Evolutionary conservation across 257 asterid species (phyloP).

Genomic region (Forsythia viridissima): DNA sequence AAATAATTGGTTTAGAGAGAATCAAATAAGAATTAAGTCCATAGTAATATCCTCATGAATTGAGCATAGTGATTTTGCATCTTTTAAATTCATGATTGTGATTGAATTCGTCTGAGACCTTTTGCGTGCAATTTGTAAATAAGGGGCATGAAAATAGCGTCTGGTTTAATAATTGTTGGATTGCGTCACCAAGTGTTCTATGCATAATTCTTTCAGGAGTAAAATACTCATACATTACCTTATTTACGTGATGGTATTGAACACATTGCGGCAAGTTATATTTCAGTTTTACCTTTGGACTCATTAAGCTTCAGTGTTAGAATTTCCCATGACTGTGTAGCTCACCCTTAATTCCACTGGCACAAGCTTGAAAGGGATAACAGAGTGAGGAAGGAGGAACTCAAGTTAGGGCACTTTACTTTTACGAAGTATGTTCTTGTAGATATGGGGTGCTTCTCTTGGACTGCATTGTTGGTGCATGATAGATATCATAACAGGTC

Average conservation of each 20-base stretch:
- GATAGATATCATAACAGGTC: not conserved
- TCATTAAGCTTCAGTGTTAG: not conserved
- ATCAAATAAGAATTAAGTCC: not conserved
- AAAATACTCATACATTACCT: not conserved
- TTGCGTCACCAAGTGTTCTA: not conserved
- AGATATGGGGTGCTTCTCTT: not conserved
- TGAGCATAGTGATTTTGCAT: not conserved
- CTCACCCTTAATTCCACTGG: not conserved
- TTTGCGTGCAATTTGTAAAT: not conserved
- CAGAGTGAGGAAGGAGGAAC: not conserved
- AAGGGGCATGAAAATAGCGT: not conserved
- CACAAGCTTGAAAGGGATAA: not conserved
- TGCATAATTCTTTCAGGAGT: not conserved
- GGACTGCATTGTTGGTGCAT: not conserved
- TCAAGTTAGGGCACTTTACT: not conserved
- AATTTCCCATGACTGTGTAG: not conserved
- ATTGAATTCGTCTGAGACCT: not conserved
- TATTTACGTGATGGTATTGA: not conserved
- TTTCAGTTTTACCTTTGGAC: not conserved
- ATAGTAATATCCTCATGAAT: not conserved
- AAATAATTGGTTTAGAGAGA: not conserved
- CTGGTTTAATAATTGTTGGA: not conserved
- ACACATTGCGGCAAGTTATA: not conserved
- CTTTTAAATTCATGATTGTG: not conserved
- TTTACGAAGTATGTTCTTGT: not conserved